Evolutionary conservation across 1,284 basidiomycete species (phyloP).

Genomic region (Ceratobasidium sp.): DNA sequence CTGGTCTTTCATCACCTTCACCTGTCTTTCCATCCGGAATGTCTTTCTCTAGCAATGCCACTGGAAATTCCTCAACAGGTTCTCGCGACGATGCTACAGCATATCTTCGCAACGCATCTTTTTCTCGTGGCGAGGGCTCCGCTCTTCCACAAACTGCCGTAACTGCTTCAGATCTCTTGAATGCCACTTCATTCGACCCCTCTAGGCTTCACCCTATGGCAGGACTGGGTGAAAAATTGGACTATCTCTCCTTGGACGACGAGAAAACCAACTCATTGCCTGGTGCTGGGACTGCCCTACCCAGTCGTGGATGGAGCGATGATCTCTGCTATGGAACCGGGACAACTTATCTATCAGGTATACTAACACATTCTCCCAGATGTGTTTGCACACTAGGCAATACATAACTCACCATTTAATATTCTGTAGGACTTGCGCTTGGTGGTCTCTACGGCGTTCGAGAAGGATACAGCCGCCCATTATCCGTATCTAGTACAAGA

Average conservation of each 20-base stretch:
- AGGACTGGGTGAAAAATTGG: constrained; percentile 86
- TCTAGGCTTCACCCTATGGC: constrained; percentile 92
- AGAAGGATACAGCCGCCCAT: constrained; percentile 89
- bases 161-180: constrained; percentile 85
- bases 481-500: constrained; percentile 84
- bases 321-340: constrained; percentile 99
- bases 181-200: constrained; percentile 84
- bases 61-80: background rate
- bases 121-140: constrained; percentile 61
- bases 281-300: constrained; percentile 86
- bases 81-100: constrained; percentile 60
- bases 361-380: constrained; percentile 57
- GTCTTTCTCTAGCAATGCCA: constrained; percentile 20
- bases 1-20: background rate
- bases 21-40: constrained; percentile 1
- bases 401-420: constrained; percentile 52
- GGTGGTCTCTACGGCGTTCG: constrained; percentile 97
- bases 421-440: constrained; percentile 83
- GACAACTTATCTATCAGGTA: constrained; percentile 97
- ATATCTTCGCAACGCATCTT: constrained; percentile 68
- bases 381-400: background rate
- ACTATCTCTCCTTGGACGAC: constrained; percentile 93
- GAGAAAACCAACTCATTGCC: constrained; percentile 90
- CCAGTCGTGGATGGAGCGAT: constrained; percentile 98
- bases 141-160: constrained; percentile 64